Percentiles rank a stretch among this genome's conserved stretches.
phyloP scores from a whole-genome alignment of 2,329 filamentous ascomycete genomes.

The Penicillium palitans region DNA sequence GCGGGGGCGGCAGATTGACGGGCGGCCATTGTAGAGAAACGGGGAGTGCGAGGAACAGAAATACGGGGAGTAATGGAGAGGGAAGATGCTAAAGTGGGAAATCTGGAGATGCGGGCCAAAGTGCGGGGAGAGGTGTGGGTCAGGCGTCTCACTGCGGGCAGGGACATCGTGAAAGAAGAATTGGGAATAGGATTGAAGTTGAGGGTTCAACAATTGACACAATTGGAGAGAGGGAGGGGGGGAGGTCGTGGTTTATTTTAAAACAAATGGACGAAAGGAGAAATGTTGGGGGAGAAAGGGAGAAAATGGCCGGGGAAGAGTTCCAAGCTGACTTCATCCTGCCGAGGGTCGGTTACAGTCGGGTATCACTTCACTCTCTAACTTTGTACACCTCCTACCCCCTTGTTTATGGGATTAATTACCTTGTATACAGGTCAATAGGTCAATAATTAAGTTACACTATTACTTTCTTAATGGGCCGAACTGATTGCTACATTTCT shows the following conservation, averaged over 20 bases:
- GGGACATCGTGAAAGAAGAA: conserved; percentile 43
- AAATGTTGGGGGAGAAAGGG: conserved; percentile 11
- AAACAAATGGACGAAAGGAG: conserved; percentile 9
- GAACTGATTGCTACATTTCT: neutral
- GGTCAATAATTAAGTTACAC: neutral
- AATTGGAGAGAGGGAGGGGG: conserved; percentile 1
- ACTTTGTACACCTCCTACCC: neutral
- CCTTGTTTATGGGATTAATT: neutral
- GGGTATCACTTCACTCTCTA: conserved; percentile 9
- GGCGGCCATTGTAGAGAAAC: conserved; percentile 47
- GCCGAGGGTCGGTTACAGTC: conserved; percentile 31
- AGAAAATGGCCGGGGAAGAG: conserved; percentile 10
- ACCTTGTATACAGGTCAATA: neutral
- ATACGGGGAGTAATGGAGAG: conserved; percentile 21
- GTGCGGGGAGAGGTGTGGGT: conserved; percentile 44
- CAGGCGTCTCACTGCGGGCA: conserved; percentile 45
- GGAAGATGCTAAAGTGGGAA: conserved; percentile 29
- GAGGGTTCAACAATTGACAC: neutral
- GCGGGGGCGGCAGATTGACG: conserved; percentile 42
- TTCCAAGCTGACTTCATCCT: conserved; percentile 26
- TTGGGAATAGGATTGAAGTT: conserved; percentile 23
- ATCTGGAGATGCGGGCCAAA: conserved; percentile 48
- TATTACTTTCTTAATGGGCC: neutral
- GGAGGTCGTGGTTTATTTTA: conserved; percentile 14
- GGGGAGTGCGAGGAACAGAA: conserved; percentile 25